phyloP scores from a whole-genome alignment of 805 yeast genomes.

The Barnettozyma sucrosica region DNA sequence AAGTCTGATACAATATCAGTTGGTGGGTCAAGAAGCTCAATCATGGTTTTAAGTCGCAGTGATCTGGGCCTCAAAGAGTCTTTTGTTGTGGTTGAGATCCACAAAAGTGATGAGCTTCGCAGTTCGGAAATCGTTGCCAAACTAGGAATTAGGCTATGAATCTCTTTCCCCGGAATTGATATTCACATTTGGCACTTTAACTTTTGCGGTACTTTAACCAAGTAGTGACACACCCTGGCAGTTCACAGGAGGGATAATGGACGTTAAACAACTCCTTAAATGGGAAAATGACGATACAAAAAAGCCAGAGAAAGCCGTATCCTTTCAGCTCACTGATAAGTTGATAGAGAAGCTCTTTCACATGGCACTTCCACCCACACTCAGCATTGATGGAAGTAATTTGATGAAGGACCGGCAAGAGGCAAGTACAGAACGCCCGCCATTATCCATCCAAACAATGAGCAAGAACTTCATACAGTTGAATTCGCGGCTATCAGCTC shows the following conservation, averaged over 20 bases:
- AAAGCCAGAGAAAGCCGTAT: background rate
- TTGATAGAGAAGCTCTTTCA: slow-evolving; percentile 64
- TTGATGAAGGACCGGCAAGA: slow-evolving; percentile 49
- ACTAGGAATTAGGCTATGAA: background rate
- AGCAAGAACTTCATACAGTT: slow-evolving; percentile 59
- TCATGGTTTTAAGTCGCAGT: background rate
- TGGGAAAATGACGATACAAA: slow-evolving; percentile 19
- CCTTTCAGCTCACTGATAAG: slow-evolving; percentile 49
- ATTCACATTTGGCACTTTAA: background rate
- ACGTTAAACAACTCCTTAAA: slow-evolving; percentile 27
- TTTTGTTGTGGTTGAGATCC: background rate
- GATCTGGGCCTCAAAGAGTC: background rate
- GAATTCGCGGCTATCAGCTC: slow-evolving; percentile 54
- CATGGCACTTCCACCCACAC: slow-evolving; percentile 65
- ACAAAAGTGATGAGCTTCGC: background rate
- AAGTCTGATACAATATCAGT: slow-evolving; percentile 39
- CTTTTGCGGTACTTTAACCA: background rate
- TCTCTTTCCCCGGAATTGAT: too few species aligned
- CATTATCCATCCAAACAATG: slow-evolving; percentile 63
- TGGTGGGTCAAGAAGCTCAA: slow-evolving; percentile 25
- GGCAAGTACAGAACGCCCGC: slow-evolving; percentile 60
- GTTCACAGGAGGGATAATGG: slow-evolving; percentile 16
- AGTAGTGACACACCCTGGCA: background rate
- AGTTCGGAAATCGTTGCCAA: background rate
- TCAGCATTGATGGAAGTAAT: slow-evolving; percentile 36